Base-by-base conservation (phyloP, 441 rosid species). In the Pelargonium cotyledonis region DNA sequence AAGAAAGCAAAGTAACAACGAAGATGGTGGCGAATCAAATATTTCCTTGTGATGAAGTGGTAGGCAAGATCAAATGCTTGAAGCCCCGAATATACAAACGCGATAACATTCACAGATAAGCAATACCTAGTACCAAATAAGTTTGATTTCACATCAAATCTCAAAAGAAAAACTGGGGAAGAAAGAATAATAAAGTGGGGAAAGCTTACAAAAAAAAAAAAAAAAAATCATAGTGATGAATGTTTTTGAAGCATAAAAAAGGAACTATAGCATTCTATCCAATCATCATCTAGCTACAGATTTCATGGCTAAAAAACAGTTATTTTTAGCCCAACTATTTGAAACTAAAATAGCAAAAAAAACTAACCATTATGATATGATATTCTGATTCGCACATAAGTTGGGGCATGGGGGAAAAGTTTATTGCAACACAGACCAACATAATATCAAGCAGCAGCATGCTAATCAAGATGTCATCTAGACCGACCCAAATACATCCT, bases 71-170 rank as follows among this genome's bases (percentile, higher is more conserved):
- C 91, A 79, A 73, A 84, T 53, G 88, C 92, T 81, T 95, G 95
- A 77, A 88, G 84, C 2, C 83, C 85, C 14, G 97, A 80, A 79
- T 90, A 89, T 8, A 81, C 86, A 82, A 89, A 95, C 11, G 79
- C 98, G 68, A 90, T 85, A 31, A 92, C 84, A 77, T 89, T 90
- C 70, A 92, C 88, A 18, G 88, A 82, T 69, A 95, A 82, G 76
- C 99, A 92, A 72, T 82, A 95, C 87, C 99, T 95, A 87, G 47
- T 23, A 70, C 31, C 60, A 66, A 72, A 55, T 29, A 63, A 68
- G 12, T n/a, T 15, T 68, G 49, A 55, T 40, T 5, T 31, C n/a
- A 70, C 12, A 10, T n/a, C n/a, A 53, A 63, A 40, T 6, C 60
- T 70, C 46, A 76, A 66, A 57, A 26, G 46, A 35, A 8, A 8